phyloP scores from a whole-genome alignment of 306 rosid species.

The Acacia acuminata region DNA sequence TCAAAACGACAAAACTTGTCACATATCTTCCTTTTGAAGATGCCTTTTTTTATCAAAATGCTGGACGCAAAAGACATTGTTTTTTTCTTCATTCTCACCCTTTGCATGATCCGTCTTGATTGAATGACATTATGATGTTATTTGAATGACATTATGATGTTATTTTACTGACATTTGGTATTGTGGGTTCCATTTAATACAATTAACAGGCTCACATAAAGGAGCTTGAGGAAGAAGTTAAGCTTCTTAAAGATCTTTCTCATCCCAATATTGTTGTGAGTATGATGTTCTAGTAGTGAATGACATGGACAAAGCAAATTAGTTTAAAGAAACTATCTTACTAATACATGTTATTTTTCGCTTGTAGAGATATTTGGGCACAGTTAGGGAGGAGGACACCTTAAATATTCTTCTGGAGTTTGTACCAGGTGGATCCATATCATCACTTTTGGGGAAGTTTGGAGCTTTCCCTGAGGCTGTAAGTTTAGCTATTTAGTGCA shows the following conservation, averaged over 20 bases:
- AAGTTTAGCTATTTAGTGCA: slow-evolving; percentile 46
- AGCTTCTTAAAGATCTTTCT: slow-evolving; percentile 88
- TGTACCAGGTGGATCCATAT: slow-evolving; percentile 99
- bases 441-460: slow-evolving; percentile 96
- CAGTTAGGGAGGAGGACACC: slow-evolving; percentile 89
- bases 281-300: slow-evolving; percentile 40
- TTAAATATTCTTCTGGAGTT: slow-evolving; percentile 91
- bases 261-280: slow-evolving; percentile 98
- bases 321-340: slow-evolving; percentile 27
- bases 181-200: slow-evolving; percentile 33
- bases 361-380: slow-evolving; percentile 91
- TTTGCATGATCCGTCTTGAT: background rate
- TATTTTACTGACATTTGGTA: slow-evolving; percentile 11
- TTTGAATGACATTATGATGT: slow-evolving; percentile 20
- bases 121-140: slow-evolving; percentile 16
- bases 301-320: slow-evolving; percentile 21
- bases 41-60: background rate
- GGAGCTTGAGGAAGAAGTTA: slow-evolving; percentile 99
- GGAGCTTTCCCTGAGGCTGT: slow-evolving; percentile 99
- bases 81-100: background rate
- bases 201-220: slow-evolving; percentile 76
- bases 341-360: slow-evolving; percentile 35
- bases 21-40: background rate
- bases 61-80: background rate
- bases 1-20: background rate